phyloP scores from a whole-genome alignment of 2,329 filamentous ascomycete species.

The Phyllosticta capitalensis region DNA sequence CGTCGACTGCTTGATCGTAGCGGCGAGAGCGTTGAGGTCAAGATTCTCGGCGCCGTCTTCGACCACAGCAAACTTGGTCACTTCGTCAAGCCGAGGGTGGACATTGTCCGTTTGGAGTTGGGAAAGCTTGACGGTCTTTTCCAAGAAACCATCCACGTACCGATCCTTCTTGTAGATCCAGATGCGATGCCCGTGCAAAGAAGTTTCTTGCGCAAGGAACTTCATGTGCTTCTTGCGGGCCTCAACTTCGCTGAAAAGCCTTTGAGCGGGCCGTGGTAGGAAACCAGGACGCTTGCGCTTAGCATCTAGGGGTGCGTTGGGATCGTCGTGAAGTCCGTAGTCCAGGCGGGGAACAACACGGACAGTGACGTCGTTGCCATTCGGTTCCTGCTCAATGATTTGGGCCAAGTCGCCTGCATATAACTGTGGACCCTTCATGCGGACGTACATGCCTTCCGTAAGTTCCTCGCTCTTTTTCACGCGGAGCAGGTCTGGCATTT shows the following conservation, averaged over 20 bases:
- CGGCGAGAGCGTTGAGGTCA: constrained; percentile 81
- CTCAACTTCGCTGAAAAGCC: constrained; percentile 86
- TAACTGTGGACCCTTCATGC: constrained; percentile 67
- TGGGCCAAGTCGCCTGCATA: constrained; percentile 87
- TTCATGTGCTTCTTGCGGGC: constrained; percentile 77
- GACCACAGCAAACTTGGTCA: constrained; percentile 84
- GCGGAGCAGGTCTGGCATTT: constrained; percentile 92
- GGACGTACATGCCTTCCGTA: constrained; percentile 83
- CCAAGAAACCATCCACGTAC: constrained; percentile 85
- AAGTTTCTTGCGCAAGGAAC: constrained; percentile 44
- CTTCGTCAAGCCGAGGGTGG: constrained; percentile 86
- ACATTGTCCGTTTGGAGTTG: constrained; percentile 79
- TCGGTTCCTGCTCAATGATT: constrained; percentile 85
- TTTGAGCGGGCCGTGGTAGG: constrained; percentile 62
- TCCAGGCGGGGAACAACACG: constrained; percentile 84
- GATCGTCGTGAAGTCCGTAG: constrained; percentile 80
- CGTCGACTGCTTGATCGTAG: constrained; percentile 77
- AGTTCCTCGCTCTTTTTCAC: constrained; percentile 75
- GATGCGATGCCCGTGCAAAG: constrained; percentile 59
- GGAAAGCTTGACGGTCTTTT: constrained; percentile 89
- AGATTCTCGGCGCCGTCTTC: constrained; percentile 92
- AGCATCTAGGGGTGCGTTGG: constrained; percentile 34
- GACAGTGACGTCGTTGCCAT: constrained; percentile 79
- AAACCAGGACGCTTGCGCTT: constrained; percentile 69
- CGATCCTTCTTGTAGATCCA: constrained; percentile 71